phyloP scores from a whole-genome alignment of 2,329 filamentous ascomycete species.

The Pseudogymnoascus sp. region DNA sequence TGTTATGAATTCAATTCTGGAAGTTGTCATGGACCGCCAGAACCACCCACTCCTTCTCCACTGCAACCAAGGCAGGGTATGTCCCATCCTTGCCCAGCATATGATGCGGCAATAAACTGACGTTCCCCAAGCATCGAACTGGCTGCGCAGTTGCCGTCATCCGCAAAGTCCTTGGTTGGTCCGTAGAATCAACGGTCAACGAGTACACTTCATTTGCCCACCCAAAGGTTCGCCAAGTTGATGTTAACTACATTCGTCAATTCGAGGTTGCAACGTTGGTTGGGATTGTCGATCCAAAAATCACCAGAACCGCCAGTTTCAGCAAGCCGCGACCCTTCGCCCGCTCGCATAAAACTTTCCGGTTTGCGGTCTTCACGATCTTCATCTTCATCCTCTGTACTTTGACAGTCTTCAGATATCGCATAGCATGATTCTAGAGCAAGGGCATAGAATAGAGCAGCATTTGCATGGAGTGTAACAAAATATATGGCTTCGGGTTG shows the following conservation, averaged over 20 bases:
- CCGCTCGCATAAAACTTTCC: background rate
- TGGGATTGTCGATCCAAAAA: conserved; percentile 14
- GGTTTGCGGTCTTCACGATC: background rate
- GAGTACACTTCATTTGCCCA: conserved; percentile 65
- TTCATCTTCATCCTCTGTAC: conserved; percentile 5
- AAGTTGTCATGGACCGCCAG: conserved; percentile 58
- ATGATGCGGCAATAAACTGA: conserved; percentile 12
- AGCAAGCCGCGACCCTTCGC: background rate
- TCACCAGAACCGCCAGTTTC: background rate
- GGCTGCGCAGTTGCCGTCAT: conserved; percentile 80
- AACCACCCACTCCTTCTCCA: conserved; percentile 81
- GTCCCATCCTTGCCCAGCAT: conserved; percentile 14
- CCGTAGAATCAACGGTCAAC: conserved; percentile 49
- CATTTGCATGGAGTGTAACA: conserved; percentile 4
- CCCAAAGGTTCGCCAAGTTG: conserved; percentile 51
- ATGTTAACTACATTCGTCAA: conserved; percentile 47
- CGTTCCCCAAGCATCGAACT: conserved; percentile 59
- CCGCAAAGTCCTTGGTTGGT: conserved; percentile 64
- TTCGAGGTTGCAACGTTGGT: conserved; percentile 37
- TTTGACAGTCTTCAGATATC: conserved; percentile 6
- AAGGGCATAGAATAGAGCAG: background rate
- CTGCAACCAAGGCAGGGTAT: conserved; percentile 82
- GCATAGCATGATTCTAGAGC: conserved; percentile 7
- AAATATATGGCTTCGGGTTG: conserved; percentile 1
- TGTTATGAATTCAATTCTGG: conserved; percentile 63